Conservation (phyloP, 352 stramenopile genomes). For the Globisporangium yorkense region DNA sequence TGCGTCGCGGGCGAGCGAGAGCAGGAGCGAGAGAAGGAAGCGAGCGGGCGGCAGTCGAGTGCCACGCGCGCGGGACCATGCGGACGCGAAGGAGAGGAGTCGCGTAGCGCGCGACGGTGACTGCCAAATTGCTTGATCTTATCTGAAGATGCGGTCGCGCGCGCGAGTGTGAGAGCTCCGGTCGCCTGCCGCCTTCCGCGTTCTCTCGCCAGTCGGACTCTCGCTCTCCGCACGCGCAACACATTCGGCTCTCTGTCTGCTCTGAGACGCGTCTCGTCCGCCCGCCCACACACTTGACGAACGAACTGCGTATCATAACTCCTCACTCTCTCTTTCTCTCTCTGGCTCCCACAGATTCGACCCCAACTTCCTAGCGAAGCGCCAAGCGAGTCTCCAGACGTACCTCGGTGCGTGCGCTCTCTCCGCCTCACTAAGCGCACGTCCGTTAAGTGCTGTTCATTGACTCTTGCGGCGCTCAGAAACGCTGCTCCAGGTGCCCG, state of each 20-base stretch:
- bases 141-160: constrained; percentile 37
- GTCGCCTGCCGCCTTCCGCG: neutral
- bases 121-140: constrained; percentile 89
- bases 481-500: constrained; percentile 53
- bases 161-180: constrained; percentile 6
- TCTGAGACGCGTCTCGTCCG: neutral
- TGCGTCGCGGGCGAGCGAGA: constrained; percentile 1
- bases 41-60: constrained; percentile 15
- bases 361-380: constrained; percentile 75
- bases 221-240: neutral
- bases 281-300: constrained; percentile 1
- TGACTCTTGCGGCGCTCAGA: constrained; percentile 13
- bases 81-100: constrained; percentile 38
- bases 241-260: constrained; percentile 1
- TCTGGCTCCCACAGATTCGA: constrained; percentile 47
- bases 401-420: constrained; percentile 44
- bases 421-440: neutral
- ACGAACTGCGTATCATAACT: neutral
- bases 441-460: neutral
- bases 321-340: neutral
- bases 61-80: constrained; percentile 14
- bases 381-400: constrained; percentile 64
- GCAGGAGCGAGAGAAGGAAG: neutral
- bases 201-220: constrained; percentile 6
- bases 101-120: constrained; percentile 30